Evolutionary conservation across 441 rosid genomes (phyloP).

Genomic region (Eutrema salsugineum): DNA sequence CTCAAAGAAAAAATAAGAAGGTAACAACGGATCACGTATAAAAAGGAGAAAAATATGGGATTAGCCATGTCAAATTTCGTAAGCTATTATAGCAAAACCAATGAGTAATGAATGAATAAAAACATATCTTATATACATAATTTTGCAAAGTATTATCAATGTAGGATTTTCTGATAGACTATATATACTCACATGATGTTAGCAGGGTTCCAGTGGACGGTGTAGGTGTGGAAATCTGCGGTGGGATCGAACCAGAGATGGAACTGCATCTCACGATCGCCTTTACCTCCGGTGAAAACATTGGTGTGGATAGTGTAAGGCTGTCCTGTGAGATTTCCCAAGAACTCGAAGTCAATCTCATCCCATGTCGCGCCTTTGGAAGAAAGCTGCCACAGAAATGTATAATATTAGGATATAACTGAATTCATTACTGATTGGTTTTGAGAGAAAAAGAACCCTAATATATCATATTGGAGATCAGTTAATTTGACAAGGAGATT

Average conservation of each 20-base stretch:
- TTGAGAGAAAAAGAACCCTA: not conserved
- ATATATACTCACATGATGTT: slow-evolving; percentile 41
- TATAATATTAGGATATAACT: not conserved
- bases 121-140: not conserved
- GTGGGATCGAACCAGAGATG: slow-evolving; percentile 62
- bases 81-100: not conserved
- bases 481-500: not conserved
- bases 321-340: slow-evolving; percentile 53
- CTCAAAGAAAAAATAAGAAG: no score
- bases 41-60: not conserved
- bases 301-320: slow-evolving; percentile 63
- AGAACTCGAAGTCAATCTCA: slow-evolving; percentile 65
- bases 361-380: slow-evolving; percentile 44
- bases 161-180: not conserved
- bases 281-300: slow-evolving; percentile 45
- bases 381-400: slow-evolving; percentile 18
- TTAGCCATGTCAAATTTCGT: not conserved
- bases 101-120: not conserved
- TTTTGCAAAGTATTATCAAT: not conserved
- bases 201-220: slow-evolving; percentile 53
- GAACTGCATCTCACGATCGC: slow-evolving; percentile 55
- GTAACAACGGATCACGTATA: not conserved
- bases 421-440: not conserved
- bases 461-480: not conserved
- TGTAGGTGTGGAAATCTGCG: slow-evolving; percentile 51